Evolutionary conservation across 345 rosid genomes (phyloP), one percentile per base, ranked within the genome.

Genomic region (Eucalyptus pumila): DNA sequence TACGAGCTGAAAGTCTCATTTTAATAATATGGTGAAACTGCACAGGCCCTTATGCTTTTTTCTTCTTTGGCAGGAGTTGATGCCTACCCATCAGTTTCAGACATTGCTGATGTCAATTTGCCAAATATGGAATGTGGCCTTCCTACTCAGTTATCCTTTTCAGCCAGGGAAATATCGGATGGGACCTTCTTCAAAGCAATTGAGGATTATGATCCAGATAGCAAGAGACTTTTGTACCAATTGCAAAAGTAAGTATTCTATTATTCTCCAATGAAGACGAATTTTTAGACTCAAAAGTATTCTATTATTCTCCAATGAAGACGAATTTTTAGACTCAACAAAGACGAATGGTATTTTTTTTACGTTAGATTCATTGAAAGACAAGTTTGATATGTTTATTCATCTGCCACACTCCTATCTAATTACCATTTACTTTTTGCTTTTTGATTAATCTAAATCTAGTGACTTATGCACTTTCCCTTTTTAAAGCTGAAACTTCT

Each of bases 161-260:
- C 99, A 51, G 98, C 99, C 88, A 96, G 97, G 91, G 99, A 98
- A 93, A 89, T 98, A 91, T 93, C 99, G 65, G 99, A 98, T 93
- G 99, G 99, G 87, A 95, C 99, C 87, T 93, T 98, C 90, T 98
- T 98, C 93, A 97, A 94, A 94, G 97, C 98, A 88, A 98, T 98
- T 72, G 96, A 98, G 92, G 96, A 96, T 88, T 98, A 97, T 92
- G 99, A 98, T 92, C 94, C 99, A 52, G 99, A 97, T 92, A 95
- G 94, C 97, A 96, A 96, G 94, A 97, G 97, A 92, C 90, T 95
- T 87, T 90, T 98, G 90, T 89, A 95, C 90, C 99, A 94, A 87
- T 90, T 98, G 90, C 90, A 95, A 88, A 97, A 96, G 99, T 97
- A 91, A 80, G 94, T 92, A 85, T 83, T 69, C 45, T 88, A 34